A percentile compares a stretch with the other conserved stretches of the same genome.
phyloP scores from a whole-genome alignment of 176 grass and related monocot genomes.

The Triticum monococcum region DNA sequence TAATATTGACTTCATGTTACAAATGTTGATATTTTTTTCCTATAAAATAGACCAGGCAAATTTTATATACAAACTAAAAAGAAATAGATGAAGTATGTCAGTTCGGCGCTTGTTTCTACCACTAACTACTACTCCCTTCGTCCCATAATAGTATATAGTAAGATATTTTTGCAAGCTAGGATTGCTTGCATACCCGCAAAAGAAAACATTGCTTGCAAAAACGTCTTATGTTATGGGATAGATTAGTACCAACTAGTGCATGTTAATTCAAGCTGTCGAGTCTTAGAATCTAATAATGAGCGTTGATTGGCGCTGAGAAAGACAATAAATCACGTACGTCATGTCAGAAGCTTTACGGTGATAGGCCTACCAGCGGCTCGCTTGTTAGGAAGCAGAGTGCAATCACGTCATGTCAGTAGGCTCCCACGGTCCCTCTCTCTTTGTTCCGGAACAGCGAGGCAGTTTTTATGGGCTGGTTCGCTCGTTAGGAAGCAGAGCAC shows the following conservation, averaged over 20 bases:
- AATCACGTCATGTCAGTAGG: not conserved
- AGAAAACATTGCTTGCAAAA: no score
- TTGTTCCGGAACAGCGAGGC: not conserved
- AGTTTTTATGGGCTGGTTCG: not conserved
- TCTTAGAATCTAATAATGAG: not conserved
- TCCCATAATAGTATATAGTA: no score
- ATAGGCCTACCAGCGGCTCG: not conserved
- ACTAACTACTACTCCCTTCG: no score
- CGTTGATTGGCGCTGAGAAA: not conserved
- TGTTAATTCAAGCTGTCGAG: not conserved
- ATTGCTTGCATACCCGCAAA: no score
- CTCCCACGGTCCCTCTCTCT: not conserved
- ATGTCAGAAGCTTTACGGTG: slow-evolving; percentile 3
- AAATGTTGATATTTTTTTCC: no score
- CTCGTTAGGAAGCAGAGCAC: slow-evolving; percentile 9
- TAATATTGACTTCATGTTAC: no score
- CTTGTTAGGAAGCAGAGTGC: slow-evolving; percentile 13
- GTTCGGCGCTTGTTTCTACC: no score
- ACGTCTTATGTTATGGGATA: no score
- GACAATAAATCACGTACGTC: not conserved
- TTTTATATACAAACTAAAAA: no score
- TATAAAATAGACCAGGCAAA: no score
- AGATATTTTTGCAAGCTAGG: no score
- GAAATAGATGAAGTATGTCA: no score
- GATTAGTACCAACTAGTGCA: not conserved